These are phyloP conservation scores for Oryza australiensis DNA, from an alignment of 176 grass and related monocot species.

Conservation along the genomic window DNA sequence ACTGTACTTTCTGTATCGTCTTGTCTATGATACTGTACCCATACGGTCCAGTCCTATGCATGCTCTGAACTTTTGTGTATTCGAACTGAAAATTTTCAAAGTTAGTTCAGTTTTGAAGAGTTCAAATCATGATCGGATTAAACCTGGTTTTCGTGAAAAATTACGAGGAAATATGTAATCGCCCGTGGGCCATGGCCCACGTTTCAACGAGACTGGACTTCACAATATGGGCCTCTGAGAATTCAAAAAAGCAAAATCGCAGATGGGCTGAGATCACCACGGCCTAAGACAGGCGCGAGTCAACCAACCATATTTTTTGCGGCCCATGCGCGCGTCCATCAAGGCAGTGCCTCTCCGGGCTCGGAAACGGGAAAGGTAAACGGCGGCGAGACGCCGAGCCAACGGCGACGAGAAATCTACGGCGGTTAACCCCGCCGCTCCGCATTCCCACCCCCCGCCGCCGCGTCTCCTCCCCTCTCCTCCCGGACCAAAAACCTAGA, in stretches of 20 bases:
- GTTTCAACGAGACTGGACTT: too few species aligned
- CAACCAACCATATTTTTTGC: not conserved
- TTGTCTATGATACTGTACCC: not conserved
- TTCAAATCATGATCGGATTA: too few species aligned
- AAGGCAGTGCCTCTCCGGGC: not conserved
- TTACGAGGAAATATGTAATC: too few species aligned
- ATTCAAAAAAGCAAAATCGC: not conserved
- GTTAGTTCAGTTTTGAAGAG: too few species aligned
- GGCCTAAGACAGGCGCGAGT: not conserved
- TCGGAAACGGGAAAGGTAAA: slow-evolving; percentile 12
- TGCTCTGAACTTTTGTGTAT: too few species aligned
- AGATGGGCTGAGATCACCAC: not conserved
- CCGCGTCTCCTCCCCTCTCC: not conserved
- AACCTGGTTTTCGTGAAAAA: too few species aligned
- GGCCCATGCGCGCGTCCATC: slow-evolving; percentile 9
- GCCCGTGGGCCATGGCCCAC: too few species aligned
- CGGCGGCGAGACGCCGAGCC: slow-evolving; percentile 39
- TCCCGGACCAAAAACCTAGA: slow-evolving; percentile 26
- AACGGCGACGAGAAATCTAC: slow-evolving; percentile 43
- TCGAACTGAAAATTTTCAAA: too few species aligned
- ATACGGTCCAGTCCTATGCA: not conserved
- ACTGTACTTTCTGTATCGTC: not conserved
- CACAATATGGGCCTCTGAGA: too few species aligned
- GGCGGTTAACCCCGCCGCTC: slow-evolving; percentile 12
- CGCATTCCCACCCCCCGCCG: not conserved